A percentile compares a stretch with the other conserved stretches of the same genome.
phyloP scores from a whole-genome alignment of 2,329 filamentous ascomycete species.

The Xylaria sp. region DNA sequence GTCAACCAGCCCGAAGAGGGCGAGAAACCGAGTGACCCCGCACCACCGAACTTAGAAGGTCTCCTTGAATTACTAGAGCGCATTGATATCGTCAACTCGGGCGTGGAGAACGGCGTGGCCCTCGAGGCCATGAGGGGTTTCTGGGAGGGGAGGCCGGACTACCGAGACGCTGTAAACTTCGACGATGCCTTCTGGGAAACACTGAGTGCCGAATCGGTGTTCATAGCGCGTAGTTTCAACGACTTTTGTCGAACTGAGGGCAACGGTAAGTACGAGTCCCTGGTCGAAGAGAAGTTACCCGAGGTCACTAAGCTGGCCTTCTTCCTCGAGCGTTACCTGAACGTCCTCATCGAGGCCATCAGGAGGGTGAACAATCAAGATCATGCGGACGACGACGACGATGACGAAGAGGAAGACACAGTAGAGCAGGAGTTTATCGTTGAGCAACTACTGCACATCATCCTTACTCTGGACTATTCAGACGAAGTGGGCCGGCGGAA shows the following conservation, averaged over 20 bases:
- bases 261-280: conserved; percentile 71
- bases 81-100: conserved; percentile 90
- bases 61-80: conserved; percentile 89
- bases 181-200: conserved; percentile 80
- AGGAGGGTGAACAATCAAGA: conserved; percentile 57
- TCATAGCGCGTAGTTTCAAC: conserved; percentile 90
- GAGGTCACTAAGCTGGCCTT: conserved; percentile 91
- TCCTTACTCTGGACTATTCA: conserved; percentile 91
- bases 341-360: conserved; percentile 66
- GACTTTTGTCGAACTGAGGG: conserved; percentile 81
- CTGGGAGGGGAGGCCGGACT: conserved; percentile 90
- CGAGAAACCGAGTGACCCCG: conserved; percentile 57
- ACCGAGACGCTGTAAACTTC: conserved; percentile 72
- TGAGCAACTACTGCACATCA: conserved; percentile 91
- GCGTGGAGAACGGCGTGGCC: conserved; percentile 85
- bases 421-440: conserved; percentile 94
- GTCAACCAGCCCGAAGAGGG: conserved; percentile 61
- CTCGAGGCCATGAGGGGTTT: conserved; percentile 94
- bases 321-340: conserved; percentile 80
- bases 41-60: conserved; percentile 75
- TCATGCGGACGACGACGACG: conserved; percentile 59
- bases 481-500: conserved; percentile 93
- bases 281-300: conserved; percentile 90
- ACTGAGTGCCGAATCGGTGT: conserved; percentile 81
- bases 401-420: conserved; percentile 73